phyloP scores from a whole-genome alignment of 1,284 basidiomycete species.

The Austroboletus novae-zelandiae region DNA sequence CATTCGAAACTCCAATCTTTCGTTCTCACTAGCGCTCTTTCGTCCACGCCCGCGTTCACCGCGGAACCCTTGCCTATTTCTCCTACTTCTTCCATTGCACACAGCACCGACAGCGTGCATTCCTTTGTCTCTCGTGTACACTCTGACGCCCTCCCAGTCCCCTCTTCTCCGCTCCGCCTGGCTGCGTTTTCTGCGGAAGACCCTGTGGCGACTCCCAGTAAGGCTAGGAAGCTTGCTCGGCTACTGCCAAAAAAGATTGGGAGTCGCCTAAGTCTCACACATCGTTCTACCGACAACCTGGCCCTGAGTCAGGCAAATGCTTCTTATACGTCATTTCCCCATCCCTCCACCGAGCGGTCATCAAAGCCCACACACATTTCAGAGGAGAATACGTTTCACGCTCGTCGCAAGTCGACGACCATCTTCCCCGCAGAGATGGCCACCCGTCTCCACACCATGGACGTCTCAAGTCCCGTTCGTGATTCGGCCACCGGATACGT shows the following conservation, averaged over 20 bases:
- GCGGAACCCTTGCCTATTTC: slow-evolving; percentile 28
- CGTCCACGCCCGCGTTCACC: slow-evolving; percentile 31
- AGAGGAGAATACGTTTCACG: slow-evolving; percentile 35
- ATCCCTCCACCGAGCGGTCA: slow-evolving; percentile 22
- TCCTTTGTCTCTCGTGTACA: slow-evolving; percentile 23
- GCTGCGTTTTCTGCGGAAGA: slow-evolving; percentile 28
- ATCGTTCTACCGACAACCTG: slow-evolving; percentile 29
- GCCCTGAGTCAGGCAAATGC: slow-evolving; percentile 22
- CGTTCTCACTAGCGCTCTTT: slow-evolving; percentile 21
- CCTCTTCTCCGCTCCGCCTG: slow-evolving; percentile 30
- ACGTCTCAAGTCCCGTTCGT: slow-evolving; percentile 26
- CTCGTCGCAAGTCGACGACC: slow-evolving; percentile 34
- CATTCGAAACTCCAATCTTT: slow-evolving; percentile 31
- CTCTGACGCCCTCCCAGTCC: slow-evolving; percentile 22
- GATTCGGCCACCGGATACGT: slow-evolving; percentile 25
- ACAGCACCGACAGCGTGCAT: slow-evolving; percentile 28
- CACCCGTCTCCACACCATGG: slow-evolving; percentile 31
- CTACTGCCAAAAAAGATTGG: slow-evolving; percentile 33
- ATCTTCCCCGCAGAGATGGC: slow-evolving; percentile 31
- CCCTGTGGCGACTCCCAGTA: slow-evolving; percentile 15
- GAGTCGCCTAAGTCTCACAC: slow-evolving; percentile 28
- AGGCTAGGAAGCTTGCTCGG: slow-evolving; percentile 30
- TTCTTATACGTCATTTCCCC: slow-evolving; percentile 31
- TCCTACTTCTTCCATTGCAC: slow-evolving; percentile 27
- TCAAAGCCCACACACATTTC: slow-evolving; percentile 26